phyloP scores from a whole-genome alignment of 2,329 filamentous ascomycete genomes.

The Huntiella decipiens region DNA sequence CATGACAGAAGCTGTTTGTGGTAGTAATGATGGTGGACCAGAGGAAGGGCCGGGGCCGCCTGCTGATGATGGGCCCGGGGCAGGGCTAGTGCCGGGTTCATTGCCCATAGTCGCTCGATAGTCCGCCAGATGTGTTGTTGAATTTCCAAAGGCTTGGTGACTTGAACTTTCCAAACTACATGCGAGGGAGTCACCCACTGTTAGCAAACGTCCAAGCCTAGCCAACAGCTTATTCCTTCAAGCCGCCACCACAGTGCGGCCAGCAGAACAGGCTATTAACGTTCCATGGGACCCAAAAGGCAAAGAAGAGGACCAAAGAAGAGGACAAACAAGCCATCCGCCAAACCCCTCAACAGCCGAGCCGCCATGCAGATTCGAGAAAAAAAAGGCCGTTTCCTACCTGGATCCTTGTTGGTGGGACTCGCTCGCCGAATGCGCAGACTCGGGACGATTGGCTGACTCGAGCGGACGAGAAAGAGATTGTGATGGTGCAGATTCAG shows the following conservation, averaged over 20 bases:
- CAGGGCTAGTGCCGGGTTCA: constrained; percentile 7
- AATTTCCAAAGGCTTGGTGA: not conserved
- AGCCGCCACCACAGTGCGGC: too few relatives aligned
- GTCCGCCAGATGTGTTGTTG: constrained; percentile 3
- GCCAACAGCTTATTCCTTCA: too few relatives aligned
- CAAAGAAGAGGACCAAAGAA: too few relatives aligned
- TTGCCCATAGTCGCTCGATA: constrained; percentile 7
- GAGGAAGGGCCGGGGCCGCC: not conserved
- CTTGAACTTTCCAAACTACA: too few relatives aligned
- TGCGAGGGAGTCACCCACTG: too few relatives aligned
- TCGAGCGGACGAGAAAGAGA: constrained; percentile 3
- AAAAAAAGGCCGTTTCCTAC: constrained; percentile 1
- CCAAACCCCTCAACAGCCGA: not conserved
- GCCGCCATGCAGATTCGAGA: not conserved
- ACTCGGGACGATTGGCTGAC: constrained; percentile 5
- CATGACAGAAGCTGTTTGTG: not conserved
- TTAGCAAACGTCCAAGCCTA: too few relatives aligned
- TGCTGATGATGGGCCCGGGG: constrained; percentile 5
- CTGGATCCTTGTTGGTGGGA: constrained; percentile 7
- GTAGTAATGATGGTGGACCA: constrained; percentile 1
- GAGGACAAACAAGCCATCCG: not conserved
- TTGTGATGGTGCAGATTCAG: constrained; percentile 4
- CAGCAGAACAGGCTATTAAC: too few relatives aligned
- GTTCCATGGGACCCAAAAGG: too few relatives aligned
- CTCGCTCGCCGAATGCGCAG: constrained; percentile 7